phyloP scores from a whole-genome alignment of 2,329 filamentous ascomycete genomes.

The Albophoma yamanashiensis region DNA sequence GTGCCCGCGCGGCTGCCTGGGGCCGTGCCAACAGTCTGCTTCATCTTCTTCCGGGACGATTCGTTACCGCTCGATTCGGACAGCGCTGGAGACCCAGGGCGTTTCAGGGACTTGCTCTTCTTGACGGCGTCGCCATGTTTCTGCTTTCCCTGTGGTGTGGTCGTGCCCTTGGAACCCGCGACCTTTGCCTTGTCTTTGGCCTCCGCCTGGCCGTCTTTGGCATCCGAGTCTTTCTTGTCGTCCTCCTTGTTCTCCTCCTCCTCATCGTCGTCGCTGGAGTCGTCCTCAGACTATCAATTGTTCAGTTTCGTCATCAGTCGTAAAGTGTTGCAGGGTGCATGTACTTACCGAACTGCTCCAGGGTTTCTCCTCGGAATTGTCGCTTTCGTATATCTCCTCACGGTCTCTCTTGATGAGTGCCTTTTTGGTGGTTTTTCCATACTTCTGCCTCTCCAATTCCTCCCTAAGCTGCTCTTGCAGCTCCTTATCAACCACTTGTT shows the following conservation, averaged over 20 bases:
- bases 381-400: slow-evolving; percentile 75
- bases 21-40: slow-evolving; percentile 45
- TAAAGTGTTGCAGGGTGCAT: neutral
- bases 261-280: slow-evolving; percentile 23
- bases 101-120: slow-evolving; percentile 60
- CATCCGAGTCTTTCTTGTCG: slow-evolving; percentile 55
- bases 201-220: slow-evolving; percentile 40
- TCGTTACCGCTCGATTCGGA: slow-evolving; percentile 92
- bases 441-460: slow-evolving; percentile 55
- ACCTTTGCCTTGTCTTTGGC: slow-evolving; percentile 41
- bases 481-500: slow-evolving; percentile 64
- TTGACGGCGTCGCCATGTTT: slow-evolving; percentile 27
- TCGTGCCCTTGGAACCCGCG: slow-evolving; percentile 58
- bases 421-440: slow-evolving; percentile 71
- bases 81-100: slow-evolving; percentile 73
- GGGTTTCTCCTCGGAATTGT: slow-evolving; percentile 36
- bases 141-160: slow-evolving; percentile 38
- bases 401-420: slow-evolving; percentile 76
- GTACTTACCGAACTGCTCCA: slow-evolving; percentile 27
- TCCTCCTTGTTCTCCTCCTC: slow-evolving; percentile 39
- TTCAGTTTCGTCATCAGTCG: slow-evolving; percentile 8
- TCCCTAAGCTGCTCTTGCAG: slow-evolving; percentile 59
- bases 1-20: slow-evolving; percentile 44
- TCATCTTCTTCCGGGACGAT: slow-evolving; percentile 68
- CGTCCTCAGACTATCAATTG: slow-evolving; percentile 35